phyloP scores from a whole-genome alignment of 805 yeast genomes.

The Zygoascus flipseniorum region DNA sequence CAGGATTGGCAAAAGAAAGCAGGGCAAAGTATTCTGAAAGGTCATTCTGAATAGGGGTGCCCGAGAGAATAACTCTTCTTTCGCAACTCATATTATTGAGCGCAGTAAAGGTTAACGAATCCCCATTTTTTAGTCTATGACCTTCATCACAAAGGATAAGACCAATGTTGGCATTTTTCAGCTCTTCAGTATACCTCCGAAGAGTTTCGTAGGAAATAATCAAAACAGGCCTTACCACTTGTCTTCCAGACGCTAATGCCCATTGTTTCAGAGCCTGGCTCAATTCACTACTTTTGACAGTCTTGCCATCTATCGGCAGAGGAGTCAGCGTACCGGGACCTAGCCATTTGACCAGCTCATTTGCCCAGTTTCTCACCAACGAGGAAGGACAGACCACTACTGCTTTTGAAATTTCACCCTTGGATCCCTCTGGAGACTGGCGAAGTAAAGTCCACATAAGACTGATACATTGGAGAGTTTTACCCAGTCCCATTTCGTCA shows the following conservation, averaged over 20 bases:
- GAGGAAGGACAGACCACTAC: constrained; percentile 94
- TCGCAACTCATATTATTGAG: constrained; percentile 75
- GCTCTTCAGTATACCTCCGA: constrained; percentile 69
- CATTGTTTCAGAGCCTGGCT: constrained; percentile 64
- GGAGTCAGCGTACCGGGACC: constrained; percentile 89
- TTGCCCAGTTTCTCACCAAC: constrained; percentile 93
- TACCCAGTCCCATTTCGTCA: constrained; percentile 94
- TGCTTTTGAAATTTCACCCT: constrained; percentile 76
- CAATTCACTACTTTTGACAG: constrained; percentile 58
- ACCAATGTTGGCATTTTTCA: constrained; percentile 75
- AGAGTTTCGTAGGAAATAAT: constrained; percentile 92
- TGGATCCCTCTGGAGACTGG: constrained; percentile 81
- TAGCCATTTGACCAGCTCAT: constrained; percentile 89
- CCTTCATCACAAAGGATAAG: constrained; percentile 82
- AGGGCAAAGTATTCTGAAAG: constrained; percentile 87
- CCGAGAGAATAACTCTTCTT: constrained; percentile 85
- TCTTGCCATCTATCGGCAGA: constrained; percentile 84
- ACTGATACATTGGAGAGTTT: constrained; percentile 81
- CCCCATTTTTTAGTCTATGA: constrained; percentile 79
- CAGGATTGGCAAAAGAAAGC: constrained; percentile 89
- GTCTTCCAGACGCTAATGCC: constrained; percentile 83
- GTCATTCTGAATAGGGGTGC: constrained; percentile 96
- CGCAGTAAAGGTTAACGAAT: constrained; percentile 83
- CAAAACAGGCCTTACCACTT: constrained; percentile 84
- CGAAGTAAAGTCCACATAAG: constrained; percentile 85